Evolutionary conservation across 352 stramenopile genomes (phyloP), one percentile per base, ranked within the genome.

Genomic region (Globisporangium canariense): DNA sequence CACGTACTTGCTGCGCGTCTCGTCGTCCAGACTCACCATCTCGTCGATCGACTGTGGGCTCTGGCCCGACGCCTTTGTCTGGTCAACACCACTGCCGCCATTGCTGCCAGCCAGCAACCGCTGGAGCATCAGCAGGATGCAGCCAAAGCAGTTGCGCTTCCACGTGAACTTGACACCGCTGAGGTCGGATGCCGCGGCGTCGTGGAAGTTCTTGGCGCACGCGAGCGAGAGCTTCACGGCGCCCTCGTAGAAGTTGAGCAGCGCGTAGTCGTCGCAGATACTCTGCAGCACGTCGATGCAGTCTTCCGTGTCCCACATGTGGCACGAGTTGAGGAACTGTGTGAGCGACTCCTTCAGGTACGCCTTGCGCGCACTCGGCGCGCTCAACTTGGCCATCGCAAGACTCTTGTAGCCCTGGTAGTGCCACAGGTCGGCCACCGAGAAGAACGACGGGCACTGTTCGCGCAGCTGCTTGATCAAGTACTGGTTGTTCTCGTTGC

Each of bases 361-460:
- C 1, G 78, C 77, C 30, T 81, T 77, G 16, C 83, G 84, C 7
- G 81, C 83, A 55, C 81, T 81, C 3, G 83, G 74, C 0, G 83
- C 82, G 47, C 83, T 89, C 18, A 95, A 67, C 60, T 93, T 91
- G 0, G 87, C 87, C 64, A 82, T 85, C 7, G 84, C 87, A n/a
- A 95, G 62, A 30, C 78, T 89, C 74, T 89, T 87, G 72, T 93
- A 94, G 9, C 87, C 87, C 54, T 95, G 87, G 66, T 93, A 94
- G 64, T 93, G 81, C 74, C 80, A 91, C 50, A 93, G 57, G 36
- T 95, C 87, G 22, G 79, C 77, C 28, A 94, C 83, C 3, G 81
- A 90, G 62, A 95, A 95, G 63, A 88, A 93, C 20, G 83, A 88
- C 18, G 87, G 87, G 40, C 87, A 94, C 71, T 95, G 83, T 41